Evolutionary conservation across 441 rosid species (phyloP).

Genomic region (Populus hybrid): DNA sequence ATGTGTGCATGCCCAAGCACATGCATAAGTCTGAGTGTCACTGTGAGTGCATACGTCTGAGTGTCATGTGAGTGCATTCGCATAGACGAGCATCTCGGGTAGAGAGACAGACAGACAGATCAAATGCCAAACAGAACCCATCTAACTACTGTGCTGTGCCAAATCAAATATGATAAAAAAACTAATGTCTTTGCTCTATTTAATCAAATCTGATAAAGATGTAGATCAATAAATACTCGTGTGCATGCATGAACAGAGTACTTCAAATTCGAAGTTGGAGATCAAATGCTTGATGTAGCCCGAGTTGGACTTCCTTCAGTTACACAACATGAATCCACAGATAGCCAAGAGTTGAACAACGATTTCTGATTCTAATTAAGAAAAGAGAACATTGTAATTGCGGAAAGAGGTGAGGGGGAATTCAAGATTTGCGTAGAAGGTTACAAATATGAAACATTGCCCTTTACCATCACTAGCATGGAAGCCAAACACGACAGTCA

Average conservation of each 20-base stretch:
- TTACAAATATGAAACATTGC: not conserved
- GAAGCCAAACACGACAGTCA: not conserved
- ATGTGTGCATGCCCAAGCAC: constrained; percentile 2
- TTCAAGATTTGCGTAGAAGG: not conserved
- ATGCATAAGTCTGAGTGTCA: constrained; percentile 1
- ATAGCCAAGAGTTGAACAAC: not conserved
- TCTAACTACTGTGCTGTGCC: not conserved
- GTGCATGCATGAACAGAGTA: not conserved
- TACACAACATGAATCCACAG: not conserved
- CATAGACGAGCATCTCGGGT: not conserved
- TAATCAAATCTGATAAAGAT: too few relatives aligned
- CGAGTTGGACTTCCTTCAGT: not conserved
- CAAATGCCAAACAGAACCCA: not conserved
- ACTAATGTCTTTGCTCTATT: too few relatives aligned
- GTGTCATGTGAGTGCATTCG: not conserved
- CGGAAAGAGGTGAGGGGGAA: not conserved
- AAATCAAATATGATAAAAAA: not conserved
- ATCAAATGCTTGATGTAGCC: not conserved
- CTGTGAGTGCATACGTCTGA: not conserved
- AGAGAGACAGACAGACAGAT: not conserved
- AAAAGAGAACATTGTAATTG: not conserved
- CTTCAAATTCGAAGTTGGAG: not conserved
- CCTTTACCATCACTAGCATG: not conserved
- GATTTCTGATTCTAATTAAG: not conserved
- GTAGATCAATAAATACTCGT: not conserved